Evolutionary conservation across 2,329 filamentous ascomycete species (phyloP), one percentile per base, ranked within the genome.

Genomic region (Rutstroemia sp.): DNA sequence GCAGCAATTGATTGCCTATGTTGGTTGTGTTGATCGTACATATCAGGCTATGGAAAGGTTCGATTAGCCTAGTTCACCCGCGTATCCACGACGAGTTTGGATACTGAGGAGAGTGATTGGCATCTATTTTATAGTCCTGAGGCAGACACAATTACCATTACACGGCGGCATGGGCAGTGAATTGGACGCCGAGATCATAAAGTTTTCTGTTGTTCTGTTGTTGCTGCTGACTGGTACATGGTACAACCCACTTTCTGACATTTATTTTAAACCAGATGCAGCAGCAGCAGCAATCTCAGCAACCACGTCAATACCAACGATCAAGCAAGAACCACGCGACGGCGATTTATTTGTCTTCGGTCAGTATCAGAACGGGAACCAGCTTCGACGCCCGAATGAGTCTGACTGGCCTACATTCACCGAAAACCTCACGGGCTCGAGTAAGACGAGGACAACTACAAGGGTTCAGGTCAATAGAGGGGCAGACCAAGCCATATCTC

Each of bases 321-420:
- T 56, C 25, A 56, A 56, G 27, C 37, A 51, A 51, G 54, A 56
- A 51, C 30, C 30, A 38, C 48, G 9, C 30, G 30, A 50, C 37
- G 14, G 19, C 27, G 14, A 44, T 37, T 42, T 21, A 49, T 49
- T 55, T 44, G n/a, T 50, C 25, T 50, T 44, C 16, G 46, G 27
- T 27, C 52, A 55, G 49, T 37, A 44, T 9, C 46, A 54, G 23
- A 34, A 9, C n/a, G 37, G 23, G 23, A 21, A 42, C 37, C 46
- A 42, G 5, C n/a, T 42, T 41, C 25, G 49, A 37, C 46, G 37
- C 14, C 38, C 25, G 25, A 42, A 39, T 49, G 21, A 55, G 34
- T 50, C 46, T 44, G 30, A 55, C 16, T 25, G 45, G 52, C 10
- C 23, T 50, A 6, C 38, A 10, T 23, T 14, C 19, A 16, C 27